Percentiles rank a stretch among this genome's conserved stretches.
Conservation (phyloP, 2,329 filamentous ascomycete species). For the Trichophaea hybrida region DNA sequence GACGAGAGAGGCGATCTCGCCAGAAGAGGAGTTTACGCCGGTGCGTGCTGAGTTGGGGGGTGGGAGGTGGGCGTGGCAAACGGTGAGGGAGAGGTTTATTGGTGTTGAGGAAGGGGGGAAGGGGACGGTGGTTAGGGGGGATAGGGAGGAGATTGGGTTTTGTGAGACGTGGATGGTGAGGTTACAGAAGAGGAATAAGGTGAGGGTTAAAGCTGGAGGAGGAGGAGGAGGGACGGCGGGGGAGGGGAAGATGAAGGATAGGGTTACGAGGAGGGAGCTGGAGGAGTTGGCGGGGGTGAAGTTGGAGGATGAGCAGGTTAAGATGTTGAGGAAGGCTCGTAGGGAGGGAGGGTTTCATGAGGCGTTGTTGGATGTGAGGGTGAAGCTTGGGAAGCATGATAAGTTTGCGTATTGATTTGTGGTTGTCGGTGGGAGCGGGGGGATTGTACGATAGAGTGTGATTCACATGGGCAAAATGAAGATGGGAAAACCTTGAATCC, state of each 20-base stretch:
- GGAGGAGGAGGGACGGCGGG: constrained; percentile 64
- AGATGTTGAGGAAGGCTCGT: constrained; percentile 64
- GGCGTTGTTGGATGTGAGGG: constrained; percentile 67
- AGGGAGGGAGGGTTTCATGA: constrained; percentile 85
- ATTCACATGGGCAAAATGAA: too few relatives aligned
- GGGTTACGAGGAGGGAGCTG: constrained; percentile 72
- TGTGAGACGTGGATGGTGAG: constrained; percentile 25
- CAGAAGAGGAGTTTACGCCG: constrained; percentile 45
- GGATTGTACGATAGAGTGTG: background rate
- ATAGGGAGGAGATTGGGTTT: constrained; percentile 26
- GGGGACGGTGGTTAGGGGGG: constrained; percentile 22
- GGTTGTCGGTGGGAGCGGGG: background rate
- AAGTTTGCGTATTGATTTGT: constrained; percentile 43
- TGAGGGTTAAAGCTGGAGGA: constrained; percentile 42
- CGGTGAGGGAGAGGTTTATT: constrained; percentile 55
- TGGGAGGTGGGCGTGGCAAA: constrained; percentile 52
- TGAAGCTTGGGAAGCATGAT: constrained; percentile 76
- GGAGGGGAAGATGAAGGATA: constrained; percentile 59
- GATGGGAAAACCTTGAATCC: too few relatives aligned
- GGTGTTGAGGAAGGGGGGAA: constrained; percentile 40
- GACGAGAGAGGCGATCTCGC: constrained; percentile 64
- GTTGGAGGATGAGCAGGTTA: constrained; percentile 75
- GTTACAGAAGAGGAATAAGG: constrained; percentile 27
- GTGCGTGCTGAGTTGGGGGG: constrained; percentile 22
- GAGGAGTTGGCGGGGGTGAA: constrained; percentile 58